Percentiles rank a stretch among this genome's conserved stretches.
Conservation (phyloP, 2,329 filamentous ascomycete genomes). For the Akanthomyces uredinophilus region DNA sequence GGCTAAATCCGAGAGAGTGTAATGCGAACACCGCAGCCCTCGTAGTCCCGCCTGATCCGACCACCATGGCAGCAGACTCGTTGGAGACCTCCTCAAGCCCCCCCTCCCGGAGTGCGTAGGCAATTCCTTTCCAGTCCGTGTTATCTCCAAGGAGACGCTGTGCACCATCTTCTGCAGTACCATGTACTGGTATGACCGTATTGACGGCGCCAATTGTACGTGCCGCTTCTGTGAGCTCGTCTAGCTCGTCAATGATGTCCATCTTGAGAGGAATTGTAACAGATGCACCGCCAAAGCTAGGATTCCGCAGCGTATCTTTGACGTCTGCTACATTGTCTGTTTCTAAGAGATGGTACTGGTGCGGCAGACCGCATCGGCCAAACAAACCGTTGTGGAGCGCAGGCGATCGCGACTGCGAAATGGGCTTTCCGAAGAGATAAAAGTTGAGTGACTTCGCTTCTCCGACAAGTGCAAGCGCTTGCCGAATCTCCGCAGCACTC, state of each 20-base stretch:
- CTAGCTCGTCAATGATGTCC: constrained; percentile 75
- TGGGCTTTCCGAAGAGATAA: constrained; percentile 82
- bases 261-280: constrained; percentile 95
- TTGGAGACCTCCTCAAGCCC: constrained; percentile 45
- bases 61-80: constrained; percentile 61
- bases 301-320: constrained; percentile 57
- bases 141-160: constrained; percentile 74
- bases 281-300: constrained; percentile 84
- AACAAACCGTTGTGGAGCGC: constrained; percentile 88
- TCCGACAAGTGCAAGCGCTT: constrained; percentile 71
- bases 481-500: constrained; percentile 81
- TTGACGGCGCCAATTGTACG: constrained; percentile 87
- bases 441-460: constrained; percentile 72
- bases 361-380: constrained; percentile 68
- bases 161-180: constrained; percentile 34
- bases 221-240: constrained; percentile 74
- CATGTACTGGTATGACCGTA: constrained; percentile 66
- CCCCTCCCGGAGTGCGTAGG: constrained; percentile 65
- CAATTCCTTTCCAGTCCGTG: constrained; percentile 94
- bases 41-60: constrained; percentile 88
- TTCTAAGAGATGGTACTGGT: constrained; percentile 73
- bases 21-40: constrained; percentile 88
- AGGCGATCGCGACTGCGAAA: constrained; percentile 77
- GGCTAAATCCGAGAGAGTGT: constrained; percentile 73
- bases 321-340: constrained; percentile 62